Evolutionary conservation across 2,329 filamentous ascomycete genomes (phyloP).

Genomic region (Fusarium oxysporum): DNA sequence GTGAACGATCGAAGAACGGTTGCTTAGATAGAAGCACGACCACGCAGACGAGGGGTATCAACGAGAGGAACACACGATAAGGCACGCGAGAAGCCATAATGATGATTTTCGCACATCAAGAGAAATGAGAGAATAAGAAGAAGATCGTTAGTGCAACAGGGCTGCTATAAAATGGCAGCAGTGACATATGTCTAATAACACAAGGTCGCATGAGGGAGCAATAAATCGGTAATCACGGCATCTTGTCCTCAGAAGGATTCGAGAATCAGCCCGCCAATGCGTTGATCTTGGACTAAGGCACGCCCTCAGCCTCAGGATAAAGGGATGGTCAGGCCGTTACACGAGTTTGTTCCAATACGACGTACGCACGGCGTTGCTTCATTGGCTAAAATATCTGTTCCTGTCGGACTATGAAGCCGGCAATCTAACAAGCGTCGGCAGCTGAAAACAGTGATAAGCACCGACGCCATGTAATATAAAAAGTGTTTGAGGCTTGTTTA

Average conservation of each 20-base stretch:
- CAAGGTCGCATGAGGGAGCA: not conserved
- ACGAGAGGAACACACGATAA: constrained; percentile 13
- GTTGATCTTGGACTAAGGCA: not conserved
- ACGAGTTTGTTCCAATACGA: not conserved
- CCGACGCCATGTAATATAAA: not conserved
- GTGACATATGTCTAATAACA: not conserved
- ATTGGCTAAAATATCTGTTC: constrained; percentile 10
- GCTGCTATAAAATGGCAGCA: not conserved
- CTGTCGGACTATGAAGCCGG: not conserved
- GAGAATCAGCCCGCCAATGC: not conserved
- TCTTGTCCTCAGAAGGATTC: not conserved
- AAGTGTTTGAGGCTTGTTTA: not conserved
- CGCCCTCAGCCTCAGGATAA: not conserved
- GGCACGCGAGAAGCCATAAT: constrained; percentile 24
- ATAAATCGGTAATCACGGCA: constrained; percentile 14
- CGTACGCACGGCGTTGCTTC: not conserved
- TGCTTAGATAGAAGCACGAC: constrained; percentile 32
- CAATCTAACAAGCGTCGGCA: constrained; percentile 7
- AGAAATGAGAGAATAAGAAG: not conserved
- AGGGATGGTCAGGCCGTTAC: not conserved
- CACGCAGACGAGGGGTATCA: constrained; percentile 19
- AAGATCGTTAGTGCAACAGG: not conserved
- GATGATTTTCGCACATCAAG: not conserved
- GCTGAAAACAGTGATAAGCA: not conserved
- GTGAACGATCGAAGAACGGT: constrained; percentile 30